Percentiles rank a stretch among this genome's conserved stretches.
phyloP scores from a whole-genome alignment of 1,284 basidiomycete genomes.

The Apiotrichum porosum region DNA sequence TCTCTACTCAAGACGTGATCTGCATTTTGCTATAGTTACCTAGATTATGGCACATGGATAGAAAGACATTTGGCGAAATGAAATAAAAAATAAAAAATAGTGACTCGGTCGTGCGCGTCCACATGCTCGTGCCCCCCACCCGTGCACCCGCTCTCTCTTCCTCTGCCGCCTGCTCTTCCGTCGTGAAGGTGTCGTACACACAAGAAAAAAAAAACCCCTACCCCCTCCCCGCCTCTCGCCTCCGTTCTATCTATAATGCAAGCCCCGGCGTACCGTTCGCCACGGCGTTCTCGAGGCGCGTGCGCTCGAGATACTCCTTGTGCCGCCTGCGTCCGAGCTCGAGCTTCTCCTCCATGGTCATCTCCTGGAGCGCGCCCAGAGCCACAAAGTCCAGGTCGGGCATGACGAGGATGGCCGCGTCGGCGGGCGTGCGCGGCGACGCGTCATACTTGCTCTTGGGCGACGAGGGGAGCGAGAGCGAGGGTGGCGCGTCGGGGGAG shows the following conservation, averaged over 20 bases:
- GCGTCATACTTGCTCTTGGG: slow-evolving; percentile 4
- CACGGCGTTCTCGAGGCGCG: slow-evolving; percentile 6
- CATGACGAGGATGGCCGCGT: neutral
- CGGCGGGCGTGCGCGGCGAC: slow-evolving; percentile 8
- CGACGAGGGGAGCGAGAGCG: slow-evolving; percentile 1
- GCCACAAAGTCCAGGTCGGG: slow-evolving; percentile 13
- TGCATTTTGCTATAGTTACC: no score
- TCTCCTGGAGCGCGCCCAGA: slow-evolving; percentile 15
- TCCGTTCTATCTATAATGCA: neutral
- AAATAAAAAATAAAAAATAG: no score
- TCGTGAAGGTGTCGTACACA: no score
- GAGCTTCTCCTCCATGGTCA: slow-evolving; percentile 34
- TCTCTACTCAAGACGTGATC: no score
- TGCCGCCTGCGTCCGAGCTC: slow-evolving; percentile 35
- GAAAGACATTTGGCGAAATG: no score
- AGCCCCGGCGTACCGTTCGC: neutral
- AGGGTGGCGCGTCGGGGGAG: neutral
- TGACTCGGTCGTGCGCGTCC: no score
- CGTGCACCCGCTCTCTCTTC: no score
- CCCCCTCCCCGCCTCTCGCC: no score
- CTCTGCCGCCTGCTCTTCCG: no score
- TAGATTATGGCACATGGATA: no score
- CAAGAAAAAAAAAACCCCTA: no score
- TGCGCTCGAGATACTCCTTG: slow-evolving; percentile 33
- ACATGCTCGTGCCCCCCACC: no score